Evolutionary conservation across 208 protist species (phyloP).

Genomic region (Wallacemonas rigidus): DNA sequence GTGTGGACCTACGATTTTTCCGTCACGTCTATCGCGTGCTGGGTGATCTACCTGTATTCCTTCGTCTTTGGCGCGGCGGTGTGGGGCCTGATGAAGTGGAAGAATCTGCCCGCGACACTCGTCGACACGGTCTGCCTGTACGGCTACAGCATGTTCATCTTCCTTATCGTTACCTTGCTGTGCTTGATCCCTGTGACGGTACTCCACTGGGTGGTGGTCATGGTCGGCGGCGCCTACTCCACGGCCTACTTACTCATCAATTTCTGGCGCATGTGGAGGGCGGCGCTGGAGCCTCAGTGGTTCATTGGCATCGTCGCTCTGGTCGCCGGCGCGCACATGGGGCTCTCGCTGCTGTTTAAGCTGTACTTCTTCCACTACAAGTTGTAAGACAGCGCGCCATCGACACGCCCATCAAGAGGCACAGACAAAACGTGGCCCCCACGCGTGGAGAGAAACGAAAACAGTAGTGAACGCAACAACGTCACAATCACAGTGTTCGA

Average conservation of each 20-base stretch:
- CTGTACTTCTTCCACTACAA: constrained; percentile 90
- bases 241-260: constrained; percentile 75
- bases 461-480: too few relatives aligned
- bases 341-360: constrained; percentile 82
- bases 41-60: constrained; percentile 87
- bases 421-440: too few relatives aligned
- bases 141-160: constrained; percentile 91
- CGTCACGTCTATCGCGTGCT: constrained; percentile 64
- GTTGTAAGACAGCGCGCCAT: constrained; percentile 21
- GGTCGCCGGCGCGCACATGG: constrained; percentile 68
- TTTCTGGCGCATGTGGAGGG: constrained; percentile 83
- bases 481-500: too few relatives aligned
- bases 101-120: constrained; percentile 69
- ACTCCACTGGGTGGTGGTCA: constrained; percentile 76
- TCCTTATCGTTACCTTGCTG: constrained; percentile 70
- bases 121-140: constrained; percentile 83
- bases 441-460: too few relatives aligned
- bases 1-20: constrained; percentile 84
- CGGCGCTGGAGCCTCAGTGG: constrained; percentile 59
- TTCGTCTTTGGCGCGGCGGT: constrained; percentile 71
- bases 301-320: constrained; percentile 65
- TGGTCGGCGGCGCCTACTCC: constrained; percentile 75
- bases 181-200: constrained; percentile 69
- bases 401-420: too few relatives aligned
- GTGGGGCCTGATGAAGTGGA: constrained; percentile 89